phyloP scores from a whole-genome alignment of 75 land plant species.

The Chamaecyparis obtusa region DNA sequence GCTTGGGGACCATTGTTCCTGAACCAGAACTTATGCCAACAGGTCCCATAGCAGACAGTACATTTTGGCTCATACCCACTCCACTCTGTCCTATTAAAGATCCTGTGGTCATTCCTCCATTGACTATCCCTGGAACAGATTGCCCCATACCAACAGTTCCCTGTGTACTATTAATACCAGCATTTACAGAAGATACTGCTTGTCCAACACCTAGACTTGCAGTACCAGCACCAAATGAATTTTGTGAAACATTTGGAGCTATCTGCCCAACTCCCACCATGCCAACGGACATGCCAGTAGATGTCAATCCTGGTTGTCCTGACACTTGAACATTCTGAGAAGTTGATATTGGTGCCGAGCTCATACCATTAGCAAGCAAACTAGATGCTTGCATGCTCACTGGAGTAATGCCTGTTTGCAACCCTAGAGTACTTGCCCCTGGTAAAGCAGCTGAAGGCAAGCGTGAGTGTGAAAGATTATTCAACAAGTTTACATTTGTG shows the following conservation, averaged over 20 bases:
- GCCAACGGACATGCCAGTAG: constrained; percentile 26
- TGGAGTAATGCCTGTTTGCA: constrained; percentile 44
- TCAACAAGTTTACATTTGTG: constrained; percentile 62
- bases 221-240: constrained; percentile 42
- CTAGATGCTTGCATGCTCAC: constrained; percentile 64
- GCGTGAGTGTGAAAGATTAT: constrained; percentile 62
- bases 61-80: constrained; percentile 47
- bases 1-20: constrained; percentile 78
- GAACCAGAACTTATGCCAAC: constrained; percentile 53
- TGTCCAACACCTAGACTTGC: constrained; percentile 48
- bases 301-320: constrained; percentile 35
- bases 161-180: constrained; percentile 20
- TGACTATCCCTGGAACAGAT: constrained; percentile 17
- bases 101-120: constrained; percentile 31
- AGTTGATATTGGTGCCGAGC: constrained; percentile 10
- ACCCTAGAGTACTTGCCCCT: constrained; percentile 51
- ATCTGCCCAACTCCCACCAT: constrained; percentile 37
- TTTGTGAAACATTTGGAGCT: constrained; percentile 51
- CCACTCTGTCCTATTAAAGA: constrained; percentile 62
- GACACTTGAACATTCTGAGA: constrained; percentile 1
- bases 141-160: constrained; percentile 33
- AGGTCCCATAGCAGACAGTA: constrained; percentile 41
- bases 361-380: constrained; percentile 11
- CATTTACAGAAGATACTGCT: constrained; percentile 29
- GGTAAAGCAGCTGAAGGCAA: constrained; percentile 52